Base-by-base conservation (phyloP, 2,329 filamentous ascomycete species). In the Tolypocladium capitatum region DNA sequence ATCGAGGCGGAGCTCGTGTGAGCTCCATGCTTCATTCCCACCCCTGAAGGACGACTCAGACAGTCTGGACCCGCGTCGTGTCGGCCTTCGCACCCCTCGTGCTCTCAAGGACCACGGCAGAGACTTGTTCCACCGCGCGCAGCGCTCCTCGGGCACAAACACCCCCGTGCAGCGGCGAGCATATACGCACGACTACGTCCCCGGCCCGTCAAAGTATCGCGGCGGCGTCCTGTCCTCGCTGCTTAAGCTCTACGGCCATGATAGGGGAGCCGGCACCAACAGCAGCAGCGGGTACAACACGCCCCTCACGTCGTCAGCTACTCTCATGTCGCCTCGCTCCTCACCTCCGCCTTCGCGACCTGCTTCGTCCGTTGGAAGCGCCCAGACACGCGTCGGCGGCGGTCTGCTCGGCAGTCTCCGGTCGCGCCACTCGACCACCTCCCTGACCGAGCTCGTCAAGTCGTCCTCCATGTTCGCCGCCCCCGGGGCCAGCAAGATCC, bases 151-250 rank as follows among this genome's bases (percentile, higher is more conserved):
- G 33, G 65, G 67, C 40, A 65, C 63, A 9, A 59, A 58, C 5
- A 69, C 67, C 2, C 67, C 67, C 1, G 54, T 64, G 10, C 52
- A 59, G 18, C 70, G 77, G 40, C 70, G 75, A 21, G 74, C 78
- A 40, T 74, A 78, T 48, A 58, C 57, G 14, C 62, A 68, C 42
- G 67, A 69, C 48, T 86, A 86, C 58, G 76, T 86, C 18, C 79
- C 82, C 41, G 72, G 73, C 38, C 85, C 85, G 5, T 66, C 72
- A 21, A 76, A 82, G 52, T 90, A 86, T 60, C 78, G 81, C 45
- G 83, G 81, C 30, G 85, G 87, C 30, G 78, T 91, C 43, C 68
- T 94, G 1, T 81, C 82, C 2, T 83, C 81, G 0, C 68, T 94
- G 0, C 68, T 92, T 45, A 86, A 82, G 61, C 71, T 89, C 10